Base-by-base conservation (phyloP, 306 rosid species). In the Ormosia emarginata region DNA sequence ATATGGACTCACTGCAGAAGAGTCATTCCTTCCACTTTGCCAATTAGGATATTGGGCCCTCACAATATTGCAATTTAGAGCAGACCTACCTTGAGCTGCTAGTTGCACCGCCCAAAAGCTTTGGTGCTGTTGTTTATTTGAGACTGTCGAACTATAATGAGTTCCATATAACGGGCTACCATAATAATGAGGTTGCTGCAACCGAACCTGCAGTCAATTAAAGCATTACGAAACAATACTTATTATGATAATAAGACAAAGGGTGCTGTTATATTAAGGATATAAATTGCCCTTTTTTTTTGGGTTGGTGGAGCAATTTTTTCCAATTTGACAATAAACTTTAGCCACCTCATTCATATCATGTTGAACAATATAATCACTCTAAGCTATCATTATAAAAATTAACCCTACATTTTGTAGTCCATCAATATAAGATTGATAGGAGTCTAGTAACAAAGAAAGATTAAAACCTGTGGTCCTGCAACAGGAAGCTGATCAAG, bases 381-480 rank as follows among this genome's bases (percentile, higher is more conserved):
- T 68, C 5, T 73, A 74, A 65, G 17, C 67, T n/a, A 36, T 82
- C 12, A 50, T 72, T 79, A 7, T 66, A 15, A 65, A 49, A 64
- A 18, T n/a, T 71, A 44, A 50, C 37, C 17, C 68, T 53, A 52
- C 11, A 49, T 15, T 78, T 74, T 39, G 8, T 15, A 67, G 63
- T 63, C 2, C 62, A 47, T 39, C 40, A 74, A 77, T 71, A 18
- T 4, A 36, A 43, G 75, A 74, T 72, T 83, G 77, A 39, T 65
- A 82, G 85, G 30, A 75, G 84, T 53, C 83, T 43, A 64, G 78
- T 30, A 18, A 81, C 46, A 29, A 83, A 66, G 71, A 64, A 46
- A 82, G 78, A 71, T 56, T 49, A 73, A 79, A 57, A 94, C 97
- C 98, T 90, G 94, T 37, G 84, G 86, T 43, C 84, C 87, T 79